Base-by-base conservation (phyloP, 2,329 filamentous ascomycete species). In the Didymella lethalis region DNA sequence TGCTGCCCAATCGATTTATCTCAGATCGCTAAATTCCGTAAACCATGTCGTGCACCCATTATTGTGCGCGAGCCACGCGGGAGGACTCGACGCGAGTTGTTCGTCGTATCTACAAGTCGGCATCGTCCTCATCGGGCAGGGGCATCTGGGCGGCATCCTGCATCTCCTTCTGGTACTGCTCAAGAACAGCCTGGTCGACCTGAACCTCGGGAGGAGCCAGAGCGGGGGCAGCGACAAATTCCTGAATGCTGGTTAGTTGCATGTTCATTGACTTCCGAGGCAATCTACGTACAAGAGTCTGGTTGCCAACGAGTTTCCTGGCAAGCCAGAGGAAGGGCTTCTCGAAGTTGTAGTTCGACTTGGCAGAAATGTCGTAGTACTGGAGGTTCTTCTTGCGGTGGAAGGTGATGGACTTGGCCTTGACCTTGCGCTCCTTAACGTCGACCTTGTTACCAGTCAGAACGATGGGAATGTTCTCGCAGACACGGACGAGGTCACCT, bases 381-480 rank as follows among this genome's bases (percentile, higher is more conserved):
- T 99, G 95, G 52, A 99, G 90, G 84, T 98, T 99, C 90, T 99
- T 99, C 92, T 99, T 99, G 84, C 95, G 92, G 88, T 99, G 95
- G 91, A 99, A 99, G 70, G 95, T 99, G 83, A 99, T 99, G 79
- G 94, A 96, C 92, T 99, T 99, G 79, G 95, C 95, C 90, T 99
- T 99, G 80, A 99, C 95, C 86, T 99, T 99, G 82, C 95, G 92
- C 88, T 99, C 95, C 91, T 99, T 99, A 68, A 99, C 95, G 77
- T 99, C 94, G 81, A 99, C 94, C 88, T 99, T 99, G 91, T 99
- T 99, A 78, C 94, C 94, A 81, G 89, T 93, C 68, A 99, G 91
- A 75, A 98, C 95, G 77, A 99, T 98, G 73, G 94, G 94, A 76
- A 99, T 95, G 86, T 95, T 96, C 88, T 99, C 94, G 85, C 94